A percentile compares a stretch with the other conserved stretches of the same genome.
Evolutionary conservation across 2,329 filamentous ascomycete genomes (phyloP).

Genomic region (Emmonsiellopsis sp.): DNA sequence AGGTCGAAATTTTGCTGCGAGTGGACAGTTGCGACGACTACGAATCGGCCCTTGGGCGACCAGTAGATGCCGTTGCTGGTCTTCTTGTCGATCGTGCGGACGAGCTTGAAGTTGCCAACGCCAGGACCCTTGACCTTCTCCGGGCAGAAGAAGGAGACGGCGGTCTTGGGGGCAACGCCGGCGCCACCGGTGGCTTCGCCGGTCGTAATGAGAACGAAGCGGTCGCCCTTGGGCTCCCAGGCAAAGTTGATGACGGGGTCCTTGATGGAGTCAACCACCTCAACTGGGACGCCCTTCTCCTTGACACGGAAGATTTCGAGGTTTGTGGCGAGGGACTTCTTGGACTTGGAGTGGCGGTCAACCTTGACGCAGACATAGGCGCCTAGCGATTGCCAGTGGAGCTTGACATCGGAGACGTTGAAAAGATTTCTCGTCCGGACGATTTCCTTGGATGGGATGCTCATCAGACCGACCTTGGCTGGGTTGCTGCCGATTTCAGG

Average conservation of each 20-base stretch:
- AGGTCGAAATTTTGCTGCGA: conserved; percentile 91
- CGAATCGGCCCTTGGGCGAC: conserved; percentile 91
- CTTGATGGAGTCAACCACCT: conserved; percentile 95
- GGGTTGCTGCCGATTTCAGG: conserved; percentile 97
- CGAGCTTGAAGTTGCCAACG: conserved; percentile 90
- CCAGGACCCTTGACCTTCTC: conserved; percentile 80
- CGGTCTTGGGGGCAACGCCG: conserved; percentile 84
- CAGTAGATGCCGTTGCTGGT: conserved; percentile 99
- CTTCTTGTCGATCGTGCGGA: conserved; percentile 95
- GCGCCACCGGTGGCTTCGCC: conserved; percentile 70
- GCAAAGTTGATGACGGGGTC: conserved; percentile 99
- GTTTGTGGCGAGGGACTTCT: conserved; percentile 94
- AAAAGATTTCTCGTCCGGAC: conserved; percentile 93
- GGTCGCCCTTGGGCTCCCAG: conserved; percentile 96
- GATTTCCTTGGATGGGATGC: conserved; percentile 86
- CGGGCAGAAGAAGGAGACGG: conserved; percentile 91
- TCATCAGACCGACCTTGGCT: conserved; percentile 94
- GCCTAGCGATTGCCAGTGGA: conserved; percentile 96
- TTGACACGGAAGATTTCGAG: conserved; percentile 95
- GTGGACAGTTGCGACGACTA: conserved; percentile 84
- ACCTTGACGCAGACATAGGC: conserved; percentile 97
- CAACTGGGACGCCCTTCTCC: conserved; percentile 96
- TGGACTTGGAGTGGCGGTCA: conserved; percentile 96
- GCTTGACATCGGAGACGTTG: conserved; percentile 93
- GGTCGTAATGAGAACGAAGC: conserved; percentile 94